Conservation (phyloP, 2,329 filamentous ascomycete species). For the Rosellinia necatrix region DNA sequence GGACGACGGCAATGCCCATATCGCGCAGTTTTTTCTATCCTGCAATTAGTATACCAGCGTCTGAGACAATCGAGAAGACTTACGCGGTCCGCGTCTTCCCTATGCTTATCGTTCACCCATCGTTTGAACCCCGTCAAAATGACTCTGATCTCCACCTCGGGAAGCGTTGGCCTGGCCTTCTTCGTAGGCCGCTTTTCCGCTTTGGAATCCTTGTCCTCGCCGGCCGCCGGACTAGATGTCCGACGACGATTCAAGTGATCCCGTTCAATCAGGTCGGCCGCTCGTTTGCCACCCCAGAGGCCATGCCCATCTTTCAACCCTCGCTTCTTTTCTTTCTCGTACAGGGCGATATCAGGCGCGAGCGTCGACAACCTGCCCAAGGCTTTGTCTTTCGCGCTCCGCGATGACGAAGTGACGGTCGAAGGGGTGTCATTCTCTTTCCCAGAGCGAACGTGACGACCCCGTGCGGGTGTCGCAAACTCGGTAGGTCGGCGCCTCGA, state of each 20-base stretch:
- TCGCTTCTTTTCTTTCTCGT: conserved; percentile 92
- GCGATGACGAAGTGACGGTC: conserved; percentile 67
- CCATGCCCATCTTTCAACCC: conserved; percentile 51
- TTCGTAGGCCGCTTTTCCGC: conserved; percentile 62
- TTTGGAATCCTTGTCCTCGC: conserved; percentile 42
- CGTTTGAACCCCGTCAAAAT: conserved; percentile 82
- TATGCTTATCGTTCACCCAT: conserved; percentile 75
- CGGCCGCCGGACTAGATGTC: conserved; percentile 45
- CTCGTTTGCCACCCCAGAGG: conserved; percentile 67
- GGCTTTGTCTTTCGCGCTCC: conserved; percentile 88
- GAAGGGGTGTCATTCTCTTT: conserved; percentile 88
- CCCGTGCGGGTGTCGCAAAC: conserved; percentile 57
- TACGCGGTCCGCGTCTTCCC: conserved; percentile 82
- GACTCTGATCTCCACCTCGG: conserved; percentile 73
- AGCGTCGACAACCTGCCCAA: conserved; percentile 75
- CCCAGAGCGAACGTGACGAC: conserved; percentile 58
- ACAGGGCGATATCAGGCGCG: conserved; percentile 84
- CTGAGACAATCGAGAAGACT: conserved; percentile 41
- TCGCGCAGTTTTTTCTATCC: conserved; percentile 77
- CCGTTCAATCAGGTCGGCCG: conserved; percentile 62
- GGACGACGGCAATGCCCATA: conserved; percentile 79
- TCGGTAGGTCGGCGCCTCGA: conserved; percentile 39
- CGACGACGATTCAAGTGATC: conserved; percentile 44
- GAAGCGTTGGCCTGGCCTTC: conserved; percentile 64
- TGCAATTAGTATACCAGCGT: conserved; percentile 25